phyloP scores from a whole-genome alignment of 176 grass and related monocot species.

The Cenchrus fungigraminus region DNA sequence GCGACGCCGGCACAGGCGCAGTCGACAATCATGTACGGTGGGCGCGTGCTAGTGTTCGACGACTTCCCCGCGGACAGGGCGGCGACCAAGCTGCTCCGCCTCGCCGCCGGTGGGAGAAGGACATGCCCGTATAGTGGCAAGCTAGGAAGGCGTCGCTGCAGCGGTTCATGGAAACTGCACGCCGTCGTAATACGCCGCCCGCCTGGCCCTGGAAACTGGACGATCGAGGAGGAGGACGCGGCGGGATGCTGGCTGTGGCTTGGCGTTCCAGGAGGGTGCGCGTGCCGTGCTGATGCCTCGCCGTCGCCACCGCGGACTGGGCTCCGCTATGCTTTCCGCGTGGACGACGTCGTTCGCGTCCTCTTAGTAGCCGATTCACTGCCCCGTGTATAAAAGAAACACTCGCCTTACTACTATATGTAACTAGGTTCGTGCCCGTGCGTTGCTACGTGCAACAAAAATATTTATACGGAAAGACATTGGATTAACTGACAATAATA shows the following conservation, averaged over 20 bases:
- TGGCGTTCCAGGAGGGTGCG: neutral
- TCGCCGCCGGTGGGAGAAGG: neutral
- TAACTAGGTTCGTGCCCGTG: no score
- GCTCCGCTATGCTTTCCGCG: neutral
- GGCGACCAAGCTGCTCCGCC: no score
- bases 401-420: neutral
- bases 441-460: no score
- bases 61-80: neutral
- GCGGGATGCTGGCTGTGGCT: neutral
- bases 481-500: no score
- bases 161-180: neutral
- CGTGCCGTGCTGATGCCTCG: neutral
- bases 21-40: no score
- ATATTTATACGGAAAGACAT: no score
- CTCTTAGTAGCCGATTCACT: neutral
- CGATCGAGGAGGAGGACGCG: no score
- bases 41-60: neutral
- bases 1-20: no score
- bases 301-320: neutral
- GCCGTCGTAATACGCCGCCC: no score
- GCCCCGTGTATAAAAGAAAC: neutral
- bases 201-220: no score
- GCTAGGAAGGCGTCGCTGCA: constrained; percentile 57
- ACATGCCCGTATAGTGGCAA: constrained; percentile 33
- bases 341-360: neutral